These are phyloP conservation scores for Kodamaea leandrae DNA, from an alignment of 805 yeast genomes.

Conservation along the genomic window DNA sequence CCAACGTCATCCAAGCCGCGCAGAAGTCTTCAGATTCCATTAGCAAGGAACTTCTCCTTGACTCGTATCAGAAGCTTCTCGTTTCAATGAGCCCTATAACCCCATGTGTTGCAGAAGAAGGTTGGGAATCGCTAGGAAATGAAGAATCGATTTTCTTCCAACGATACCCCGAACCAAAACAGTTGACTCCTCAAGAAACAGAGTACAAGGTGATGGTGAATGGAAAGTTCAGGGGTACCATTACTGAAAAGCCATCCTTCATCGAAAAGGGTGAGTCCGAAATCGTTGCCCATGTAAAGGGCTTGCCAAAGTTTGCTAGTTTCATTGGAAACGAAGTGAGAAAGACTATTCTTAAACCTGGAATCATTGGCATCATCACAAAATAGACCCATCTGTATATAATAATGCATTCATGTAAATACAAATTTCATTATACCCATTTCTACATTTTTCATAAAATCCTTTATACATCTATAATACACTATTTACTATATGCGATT, in stretches of 20 bases:
- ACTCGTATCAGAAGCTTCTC: slow-evolving; percentile 52
- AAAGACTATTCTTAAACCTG: slow-evolving; percentile 55
- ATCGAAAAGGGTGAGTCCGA: slow-evolving; percentile 29
- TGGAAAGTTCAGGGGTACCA: slow-evolving; percentile 61
- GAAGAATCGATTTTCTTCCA: slow-evolving; percentile 54
- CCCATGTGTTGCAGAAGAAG: slow-evolving; percentile 81
- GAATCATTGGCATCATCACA: slow-evolving; percentile 27
- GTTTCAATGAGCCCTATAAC: slow-evolving; percentile 74
- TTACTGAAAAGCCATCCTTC: slow-evolving; percentile 35
- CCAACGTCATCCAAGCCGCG: slow-evolving; percentile 46
- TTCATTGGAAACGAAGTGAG: slow-evolving; percentile 35
- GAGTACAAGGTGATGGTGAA: slow-evolving; percentile 65
- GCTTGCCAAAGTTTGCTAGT: slow-evolving; percentile 1
- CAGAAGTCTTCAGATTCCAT: slow-evolving; percentile 35
- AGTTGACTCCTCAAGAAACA: slow-evolving; percentile 33
- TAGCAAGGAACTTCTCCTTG: slow-evolving; percentile 41
- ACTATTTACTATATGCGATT: slow-evolving; percentile 8
- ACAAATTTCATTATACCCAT: not conserved
- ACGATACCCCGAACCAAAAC: slow-evolving; percentile 62
- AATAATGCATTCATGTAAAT: not conserved
- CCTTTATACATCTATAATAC: slow-evolving; percentile 2
- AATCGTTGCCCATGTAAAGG: slow-evolving; percentile 30
- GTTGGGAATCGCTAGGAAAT: slow-evolving; percentile 53
- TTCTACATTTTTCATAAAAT: not conserved
- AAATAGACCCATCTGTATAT: not conserved